phyloP scores from a whole-genome alignment of 225 moss, liverwort and hornwort species.

The Rhytidiadelphus loreus region DNA sequence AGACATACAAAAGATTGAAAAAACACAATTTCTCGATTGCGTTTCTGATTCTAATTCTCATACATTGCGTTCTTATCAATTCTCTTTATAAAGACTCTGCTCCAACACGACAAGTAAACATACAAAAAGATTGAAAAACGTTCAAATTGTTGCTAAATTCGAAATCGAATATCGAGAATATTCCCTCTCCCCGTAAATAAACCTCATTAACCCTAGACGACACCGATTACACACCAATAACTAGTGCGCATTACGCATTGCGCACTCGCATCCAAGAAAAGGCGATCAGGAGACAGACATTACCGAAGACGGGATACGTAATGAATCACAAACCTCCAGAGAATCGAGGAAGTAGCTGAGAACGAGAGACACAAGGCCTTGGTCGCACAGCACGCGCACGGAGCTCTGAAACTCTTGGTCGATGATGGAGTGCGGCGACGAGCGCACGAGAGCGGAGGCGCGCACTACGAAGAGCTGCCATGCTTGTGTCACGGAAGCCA shows the following conservation, averaged over 20 bases:
- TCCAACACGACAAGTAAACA: background rate
- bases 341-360: conserved; percentile 81
- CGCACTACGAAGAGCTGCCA: conserved; percentile 43
- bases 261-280: background rate
- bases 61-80: background rate
- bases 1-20: background rate
- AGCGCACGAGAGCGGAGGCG: conserved; percentile 18
- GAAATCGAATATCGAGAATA: too few species aligned
- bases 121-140: background rate
- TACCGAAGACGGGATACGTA: background rate
- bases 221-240: background rate
- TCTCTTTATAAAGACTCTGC: background rate
- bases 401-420: conserved; percentile 54
- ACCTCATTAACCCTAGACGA: background rate
- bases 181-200: background rate
- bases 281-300: background rate
- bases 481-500: conserved; percentile 33
- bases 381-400: conserved; percentile 57
- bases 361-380: conserved; percentile 80
- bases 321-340: conserved; percentile 51
- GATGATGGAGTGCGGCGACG: conserved; percentile 2
- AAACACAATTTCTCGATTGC: background rate
- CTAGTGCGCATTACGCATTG: background rate
- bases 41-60: background rate
- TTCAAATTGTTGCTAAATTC: background rate